Evolutionary conservation across 129 eudicot genomes (phyloP), one percentile per base, ranked within the genome.

Genomic region (Escallonia rubra): DNA sequence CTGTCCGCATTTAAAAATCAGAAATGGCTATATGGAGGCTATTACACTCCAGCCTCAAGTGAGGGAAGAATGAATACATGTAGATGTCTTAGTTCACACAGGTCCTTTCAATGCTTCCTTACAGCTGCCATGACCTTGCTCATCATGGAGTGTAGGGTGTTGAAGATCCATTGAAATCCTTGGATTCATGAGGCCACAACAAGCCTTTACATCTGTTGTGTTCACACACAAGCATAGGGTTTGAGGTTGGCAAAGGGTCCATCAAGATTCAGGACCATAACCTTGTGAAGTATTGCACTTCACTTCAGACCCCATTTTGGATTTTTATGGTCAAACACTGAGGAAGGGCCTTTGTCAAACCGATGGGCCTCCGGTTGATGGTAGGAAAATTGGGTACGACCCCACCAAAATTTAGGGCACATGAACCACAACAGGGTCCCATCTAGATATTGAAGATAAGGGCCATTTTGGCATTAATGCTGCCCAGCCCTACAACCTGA

Each of bases 391-490:
- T 4, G 2, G 38, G 43, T 44, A n/a, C 45, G 77, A 53, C 42
- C 34, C 71, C 65, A 73, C 8, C 4, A 9, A 64, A 23, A 54
- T 53, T 56, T 42, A 64, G 43, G 43, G 56, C 59, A 64, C 7
- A 46, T 72, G 48, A 3, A 8, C 55, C 44, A 50, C 59, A 40
- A 10, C 0, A 1, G 54, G 67, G 69, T 14, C 72, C 71, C 77
- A 57, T 15, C 64, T 56, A 16, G 72, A 65, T 73, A 38, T 65
- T 59, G 34, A 73, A 65, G 77, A 67, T 73, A 64, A 64, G 70
- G 65, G 43, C 64, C 71, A 73, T 65, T 65, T 65, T 64, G 48
- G 65, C 54, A 38, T 73, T 42, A 65, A 72, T 72, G 70, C 57
- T 55, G 45, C 58, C 14, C 7, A 63, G 55, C 70, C 77, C 71